Evolutionary conservation across 805 yeast species (phyloP).

Genomic region (Candida schatavii): DNA sequence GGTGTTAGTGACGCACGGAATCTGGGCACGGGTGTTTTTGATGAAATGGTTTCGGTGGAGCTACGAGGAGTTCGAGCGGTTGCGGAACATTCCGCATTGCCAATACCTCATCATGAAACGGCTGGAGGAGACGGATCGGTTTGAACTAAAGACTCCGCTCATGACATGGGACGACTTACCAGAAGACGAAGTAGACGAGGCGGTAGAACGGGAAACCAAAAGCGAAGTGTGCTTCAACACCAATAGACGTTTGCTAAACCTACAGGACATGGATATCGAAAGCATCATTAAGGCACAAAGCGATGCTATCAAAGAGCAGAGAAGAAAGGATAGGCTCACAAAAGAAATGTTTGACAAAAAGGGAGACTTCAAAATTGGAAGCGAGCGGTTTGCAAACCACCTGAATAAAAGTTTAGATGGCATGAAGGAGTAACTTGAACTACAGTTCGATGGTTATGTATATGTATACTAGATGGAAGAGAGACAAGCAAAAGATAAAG

Average conservation of each 20-base stretch:
- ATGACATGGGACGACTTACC: constrained; percentile 70
- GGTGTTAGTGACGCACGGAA: constrained; percentile 88
- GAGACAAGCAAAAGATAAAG: background rate
- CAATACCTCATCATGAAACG: constrained; percentile 76
- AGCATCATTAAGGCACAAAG: constrained; percentile 37
- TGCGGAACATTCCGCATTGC: constrained; percentile 84
- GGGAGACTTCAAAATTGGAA: background rate
- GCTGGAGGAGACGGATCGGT: constrained; percentile 46
- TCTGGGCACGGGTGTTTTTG: constrained; percentile 87
- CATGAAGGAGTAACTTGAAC: too few species aligned
- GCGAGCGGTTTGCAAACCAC: constrained; percentile 5
- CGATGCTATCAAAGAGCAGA: constrained; percentile 34
- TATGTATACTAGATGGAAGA: background rate
- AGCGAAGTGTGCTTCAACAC: constrained; percentile 39
- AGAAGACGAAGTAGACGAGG: constrained; percentile 38
- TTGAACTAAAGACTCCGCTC: constrained; percentile 56
- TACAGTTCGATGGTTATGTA: background rate
- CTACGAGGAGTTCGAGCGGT: constrained; percentile 81
- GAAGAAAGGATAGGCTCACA: constrained; percentile 41
- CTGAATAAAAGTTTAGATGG: constrained; percentile 19
- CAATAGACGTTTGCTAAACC: constrained; percentile 26
- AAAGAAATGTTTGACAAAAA: constrained; percentile 34
- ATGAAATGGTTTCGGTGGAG: constrained; percentile 96
- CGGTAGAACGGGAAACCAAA: constrained; percentile 32
- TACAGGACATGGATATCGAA: constrained; percentile 37